Conservation (phyloP, 75 land plant species). For the Picea sitchensis region DNA sequence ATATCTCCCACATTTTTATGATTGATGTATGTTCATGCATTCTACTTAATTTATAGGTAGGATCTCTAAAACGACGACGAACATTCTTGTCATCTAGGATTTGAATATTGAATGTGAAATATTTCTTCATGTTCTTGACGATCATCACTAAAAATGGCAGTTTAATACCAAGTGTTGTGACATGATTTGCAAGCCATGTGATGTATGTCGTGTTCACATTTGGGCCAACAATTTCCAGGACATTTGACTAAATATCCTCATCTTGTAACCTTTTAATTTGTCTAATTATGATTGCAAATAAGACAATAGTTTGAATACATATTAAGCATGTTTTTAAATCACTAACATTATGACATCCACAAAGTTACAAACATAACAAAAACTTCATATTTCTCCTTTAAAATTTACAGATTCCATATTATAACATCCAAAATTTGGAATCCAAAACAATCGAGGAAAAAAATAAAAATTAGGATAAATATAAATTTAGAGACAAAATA, state of each 20-base stretch:
- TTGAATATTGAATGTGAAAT: conserved; percentile 96
- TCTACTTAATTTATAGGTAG: conserved; percentile 86
- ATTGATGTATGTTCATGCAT: neutral
- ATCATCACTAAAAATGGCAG: conserved; percentile 91
- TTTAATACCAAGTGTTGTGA: conserved; percentile 88
- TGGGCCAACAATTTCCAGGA: conserved; percentile 86
- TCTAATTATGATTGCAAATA: conserved; percentile 78
- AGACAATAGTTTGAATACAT: neutral
- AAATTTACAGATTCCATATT: neutral
- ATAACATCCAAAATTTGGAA: neutral
- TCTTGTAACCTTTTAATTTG: conserved; percentile 83
- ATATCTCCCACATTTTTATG: neutral
- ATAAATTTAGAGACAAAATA: no score
- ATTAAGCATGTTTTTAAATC: neutral
- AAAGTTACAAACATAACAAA: neutral
- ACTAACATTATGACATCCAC: neutral
- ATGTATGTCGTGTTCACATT: conserved; percentile 89
- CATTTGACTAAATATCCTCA: conserved; percentile 96
- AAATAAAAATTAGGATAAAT: no score
- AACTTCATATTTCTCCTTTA: neutral
- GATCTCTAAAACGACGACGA: conserved; percentile 86
- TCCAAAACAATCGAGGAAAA: neutral
- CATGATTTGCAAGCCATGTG: conserved; percentile 86
- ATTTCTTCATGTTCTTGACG: conserved; percentile 86
- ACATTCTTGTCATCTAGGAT: conserved; percentile 98